A percentile compares a stretch with the other conserved stretches of the same genome.
phyloP scores from a whole-genome alignment of 164 flowering plant genomes.

The Hamamelis virginiana region DNA sequence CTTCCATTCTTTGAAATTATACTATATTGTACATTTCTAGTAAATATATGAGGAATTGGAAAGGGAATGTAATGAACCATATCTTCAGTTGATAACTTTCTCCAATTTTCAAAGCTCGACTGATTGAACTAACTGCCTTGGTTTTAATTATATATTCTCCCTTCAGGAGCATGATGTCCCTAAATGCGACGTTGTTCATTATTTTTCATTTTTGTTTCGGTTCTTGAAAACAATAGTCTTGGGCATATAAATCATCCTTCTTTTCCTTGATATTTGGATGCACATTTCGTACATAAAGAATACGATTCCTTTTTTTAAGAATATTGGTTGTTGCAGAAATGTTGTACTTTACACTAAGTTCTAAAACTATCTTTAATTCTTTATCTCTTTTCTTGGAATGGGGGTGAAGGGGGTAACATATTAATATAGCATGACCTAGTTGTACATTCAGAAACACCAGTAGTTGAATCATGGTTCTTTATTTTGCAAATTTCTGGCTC shows the following conservation, averaged over 20 bases:
- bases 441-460: no score
- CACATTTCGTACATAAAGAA: not conserved
- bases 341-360: no score
- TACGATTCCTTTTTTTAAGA: not conserved
- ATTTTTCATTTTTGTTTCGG: not conserved
- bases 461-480: no score
- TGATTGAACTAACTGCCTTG: not conserved
- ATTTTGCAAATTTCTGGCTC: no score
- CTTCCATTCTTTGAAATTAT: not conserved
- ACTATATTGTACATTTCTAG: not conserved
- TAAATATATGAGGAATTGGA: not conserved
- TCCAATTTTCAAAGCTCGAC: not conserved
- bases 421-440: no score
- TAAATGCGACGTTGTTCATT: constrained; percentile 1
- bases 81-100: not conserved
- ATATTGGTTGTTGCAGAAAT: no score
- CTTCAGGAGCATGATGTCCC: constrained; percentile 6
- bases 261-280: not conserved
- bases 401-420: not conserved
- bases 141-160: not conserved
- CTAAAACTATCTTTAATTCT: not conserved
- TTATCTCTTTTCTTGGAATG: not conserved
- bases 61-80: not conserved
- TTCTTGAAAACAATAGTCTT: constrained; percentile 6
- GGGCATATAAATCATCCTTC: constrained; percentile 1